phyloP scores from a whole-genome alignment of 2,329 filamentous ascomycete species.

The Venturia oleaginea region DNA sequence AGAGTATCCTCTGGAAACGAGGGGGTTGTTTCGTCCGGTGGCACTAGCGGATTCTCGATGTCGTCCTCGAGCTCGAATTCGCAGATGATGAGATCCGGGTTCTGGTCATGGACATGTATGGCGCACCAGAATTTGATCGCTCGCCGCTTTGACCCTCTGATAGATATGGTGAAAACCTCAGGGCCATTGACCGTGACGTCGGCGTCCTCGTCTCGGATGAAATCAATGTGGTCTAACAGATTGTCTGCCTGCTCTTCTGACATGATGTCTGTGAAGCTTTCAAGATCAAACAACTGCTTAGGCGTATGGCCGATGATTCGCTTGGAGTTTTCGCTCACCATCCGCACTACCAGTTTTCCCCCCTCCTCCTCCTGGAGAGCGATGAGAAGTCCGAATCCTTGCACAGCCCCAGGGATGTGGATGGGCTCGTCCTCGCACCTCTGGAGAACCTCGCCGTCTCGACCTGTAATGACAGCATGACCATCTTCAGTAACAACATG shows the following conservation, averaged over 20 bases:
- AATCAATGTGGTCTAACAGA: conserved; percentile 77
- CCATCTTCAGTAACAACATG: conserved; percentile 42
- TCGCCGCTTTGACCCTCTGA: conserved; percentile 49
- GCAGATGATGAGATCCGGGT: conserved; percentile 68
- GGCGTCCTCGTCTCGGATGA: conserved; percentile 72
- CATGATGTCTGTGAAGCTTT: conserved; percentile 74
- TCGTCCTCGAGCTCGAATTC: conserved; percentile 86
- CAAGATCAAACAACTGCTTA: conserved; percentile 61
- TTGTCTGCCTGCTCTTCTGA: conserved; percentile 78
- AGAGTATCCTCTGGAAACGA: conserved; percentile 66
- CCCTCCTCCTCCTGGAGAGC: conserved; percentile 61
- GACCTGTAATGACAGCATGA: conserved; percentile 15
- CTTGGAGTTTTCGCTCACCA: conserved; percentile 74
- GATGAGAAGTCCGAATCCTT: conserved; percentile 69
- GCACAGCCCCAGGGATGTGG: conserved; percentile 72
- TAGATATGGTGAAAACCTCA: conserved; percentile 73
- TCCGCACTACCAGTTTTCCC: conserved; percentile 58
- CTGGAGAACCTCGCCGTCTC: conserved; percentile 42
- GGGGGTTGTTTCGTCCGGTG: conserved; percentile 47
- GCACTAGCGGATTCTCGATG: conserved; percentile 55
- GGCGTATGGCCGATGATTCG: conserved; percentile 69
- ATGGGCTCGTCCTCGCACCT: conserved; percentile 88
- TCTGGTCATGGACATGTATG: conserved; percentile 62
- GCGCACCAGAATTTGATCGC: conserved; percentile 76
- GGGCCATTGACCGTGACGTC: conserved; percentile 69